These are phyloP conservation scores for Colletotrichum sublineola DNA, from an alignment of 2,329 filamentous ascomycete genomes.

Conservation along the genomic window DNA sequence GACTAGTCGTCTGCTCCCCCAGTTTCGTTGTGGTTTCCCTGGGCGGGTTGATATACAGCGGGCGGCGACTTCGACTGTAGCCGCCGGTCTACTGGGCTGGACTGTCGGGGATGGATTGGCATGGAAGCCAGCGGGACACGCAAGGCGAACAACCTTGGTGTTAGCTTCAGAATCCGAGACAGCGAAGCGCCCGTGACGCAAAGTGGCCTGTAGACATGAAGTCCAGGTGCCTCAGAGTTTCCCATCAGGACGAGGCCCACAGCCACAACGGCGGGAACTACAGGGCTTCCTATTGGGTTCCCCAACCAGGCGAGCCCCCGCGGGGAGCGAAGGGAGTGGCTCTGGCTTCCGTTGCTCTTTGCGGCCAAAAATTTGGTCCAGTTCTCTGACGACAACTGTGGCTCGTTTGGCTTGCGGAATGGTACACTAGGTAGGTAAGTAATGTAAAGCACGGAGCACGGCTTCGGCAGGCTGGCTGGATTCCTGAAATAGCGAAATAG, in stretches of 20 bases:
- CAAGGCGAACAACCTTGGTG: conserved; percentile 33
- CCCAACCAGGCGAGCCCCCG: neutral
- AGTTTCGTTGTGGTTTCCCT: neutral
- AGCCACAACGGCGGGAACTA: conserved; percentile 18
- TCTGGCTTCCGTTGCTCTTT: neutral
- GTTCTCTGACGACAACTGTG: conserved; percentile 66
- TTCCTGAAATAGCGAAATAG: conserved; percentile 27
- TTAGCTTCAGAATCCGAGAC: conserved; percentile 39
- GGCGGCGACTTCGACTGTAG: conserved; percentile 9
- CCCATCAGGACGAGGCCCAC: conserved; percentile 12
- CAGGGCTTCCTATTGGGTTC: conserved; percentile 5
- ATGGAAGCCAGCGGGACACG: conserved; percentile 17
- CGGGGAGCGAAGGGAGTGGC: conserved; percentile 18
- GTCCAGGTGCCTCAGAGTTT: conserved; percentile 25
- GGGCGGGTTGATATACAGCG: conserved; percentile 3
- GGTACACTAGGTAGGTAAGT: neutral
- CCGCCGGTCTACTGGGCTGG: conserved; percentile 2
- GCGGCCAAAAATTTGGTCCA: conserved; percentile 80
- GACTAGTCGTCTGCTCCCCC: neutral
- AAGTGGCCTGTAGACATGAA: conserved; percentile 13
- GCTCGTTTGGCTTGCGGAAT: neutral
- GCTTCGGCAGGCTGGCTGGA: neutral
- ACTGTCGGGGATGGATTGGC: conserved; percentile 12
- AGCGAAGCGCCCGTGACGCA: conserved; percentile 34
- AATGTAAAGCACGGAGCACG: conserved; percentile 3